Evolutionary conservation across 768 basidiomycete species (phyloP).

Genomic region (Rhodotorula sphaerocarpa): DNA sequence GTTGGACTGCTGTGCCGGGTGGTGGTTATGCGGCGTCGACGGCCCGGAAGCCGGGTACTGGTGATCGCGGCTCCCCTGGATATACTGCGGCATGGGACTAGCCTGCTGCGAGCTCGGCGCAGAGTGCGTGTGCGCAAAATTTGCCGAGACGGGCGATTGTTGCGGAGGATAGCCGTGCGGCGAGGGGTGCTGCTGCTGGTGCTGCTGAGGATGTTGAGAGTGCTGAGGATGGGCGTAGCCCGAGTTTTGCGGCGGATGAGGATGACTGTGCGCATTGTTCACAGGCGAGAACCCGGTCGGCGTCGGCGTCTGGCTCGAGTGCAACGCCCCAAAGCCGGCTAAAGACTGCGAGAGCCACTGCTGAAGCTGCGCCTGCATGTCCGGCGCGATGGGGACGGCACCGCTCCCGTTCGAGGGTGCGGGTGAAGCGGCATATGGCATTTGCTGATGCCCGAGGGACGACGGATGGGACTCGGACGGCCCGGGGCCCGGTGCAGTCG

Average conservation of each 20-base stretch:
- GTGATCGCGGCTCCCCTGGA: no score
- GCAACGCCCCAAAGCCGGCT: not conserved
- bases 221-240: not conserved
- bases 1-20: not conserved
- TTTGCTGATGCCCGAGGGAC: not conserved
- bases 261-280: no score
- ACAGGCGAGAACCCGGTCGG: not conserved
- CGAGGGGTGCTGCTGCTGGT: not conserved
- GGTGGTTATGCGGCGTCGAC: not conserved
- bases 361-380: slow-evolving; percentile 2
- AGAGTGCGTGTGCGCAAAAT: not conserved
- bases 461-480: not conserved
- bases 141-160: not conserved
- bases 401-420: not conserved
- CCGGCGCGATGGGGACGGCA: not conserved
- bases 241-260: not conserved
- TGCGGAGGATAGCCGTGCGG: not conserved
- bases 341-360: not conserved
- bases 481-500: no score
- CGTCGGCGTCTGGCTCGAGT: not conserved
- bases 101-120: not conserved
- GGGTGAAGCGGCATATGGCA: not conserved
- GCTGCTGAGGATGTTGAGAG: not conserved
- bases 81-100: not conserved
- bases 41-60: not conserved